These are phyloP conservation scores for Vigna angularis DNA, from an alignment of 306 rosid species.

Conservation along the genomic window DNA sequence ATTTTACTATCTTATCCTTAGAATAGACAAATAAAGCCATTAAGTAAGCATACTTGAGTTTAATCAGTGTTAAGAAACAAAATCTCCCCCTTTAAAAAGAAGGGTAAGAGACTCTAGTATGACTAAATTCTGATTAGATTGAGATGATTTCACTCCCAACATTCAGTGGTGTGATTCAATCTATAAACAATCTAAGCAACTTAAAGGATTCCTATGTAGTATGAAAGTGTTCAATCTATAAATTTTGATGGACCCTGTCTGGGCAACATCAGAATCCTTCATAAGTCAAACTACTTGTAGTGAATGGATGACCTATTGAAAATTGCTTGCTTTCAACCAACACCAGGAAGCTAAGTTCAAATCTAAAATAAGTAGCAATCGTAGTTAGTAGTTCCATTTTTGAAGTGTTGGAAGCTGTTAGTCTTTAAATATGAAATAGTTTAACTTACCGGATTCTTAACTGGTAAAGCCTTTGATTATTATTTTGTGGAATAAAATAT, in stretches of 20 bases:
- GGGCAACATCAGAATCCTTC: slow-evolving; percentile 4
- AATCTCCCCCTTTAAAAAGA: background rate
- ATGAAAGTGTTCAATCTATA: background rate
- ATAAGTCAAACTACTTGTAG: background rate
- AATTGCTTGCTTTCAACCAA: background rate
- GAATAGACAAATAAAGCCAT: background rate
- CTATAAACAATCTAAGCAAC: background rate
- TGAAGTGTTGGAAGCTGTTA: slow-evolving; percentile 16
- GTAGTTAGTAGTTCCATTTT: slow-evolving; percentile 6
- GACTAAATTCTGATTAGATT: slow-evolving; percentile 4
- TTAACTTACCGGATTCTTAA: slow-evolving; percentile 1
- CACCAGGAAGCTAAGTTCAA: background rate
- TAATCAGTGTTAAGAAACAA: background rate
- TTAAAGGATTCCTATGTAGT: background rate
- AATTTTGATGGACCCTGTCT: background rate
- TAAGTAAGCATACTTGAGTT: background rate
- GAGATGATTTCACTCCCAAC: slow-evolving; percentile 6
- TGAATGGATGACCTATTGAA: slow-evolving; percentile 2
- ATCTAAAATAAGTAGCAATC: slow-evolving; percentile 12
- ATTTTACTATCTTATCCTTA: background rate
- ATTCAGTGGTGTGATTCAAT: slow-evolving; percentile 21
- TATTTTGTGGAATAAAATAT: slow-evolving; percentile 12
- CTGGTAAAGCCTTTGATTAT: background rate
- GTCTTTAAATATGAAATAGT: slow-evolving; percentile 13
- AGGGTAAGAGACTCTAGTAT: background rate